Base-by-base conservation (phyloP, 2,329 filamentous ascomycete species). In the Aspergillus sp. region DNA sequence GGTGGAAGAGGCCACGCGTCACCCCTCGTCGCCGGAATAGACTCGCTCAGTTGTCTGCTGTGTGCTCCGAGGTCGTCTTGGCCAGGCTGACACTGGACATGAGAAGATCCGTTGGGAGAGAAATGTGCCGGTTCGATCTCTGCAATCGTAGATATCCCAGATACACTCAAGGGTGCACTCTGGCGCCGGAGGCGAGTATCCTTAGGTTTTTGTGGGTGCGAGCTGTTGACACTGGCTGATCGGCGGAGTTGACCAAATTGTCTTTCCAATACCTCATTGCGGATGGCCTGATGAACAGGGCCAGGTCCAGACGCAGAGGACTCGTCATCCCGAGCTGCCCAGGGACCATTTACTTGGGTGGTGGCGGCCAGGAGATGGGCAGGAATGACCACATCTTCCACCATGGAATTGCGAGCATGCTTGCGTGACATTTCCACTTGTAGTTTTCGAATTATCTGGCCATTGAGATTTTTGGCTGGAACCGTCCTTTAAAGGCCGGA, bases 1-100 rank as follows among this genome's bases (percentile, higher is more conserved):
- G 53, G 39, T 8, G 53, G 53, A 32, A 55, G 53, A 47, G 53
- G 53, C 53, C 53, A 55, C 41, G n/a, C 53, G 39, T 45, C 53
- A 10, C 23, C 39, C 9, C 53, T 30, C 10, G 53, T 9, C 13
- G n/a, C 23, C n/a, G 53, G 39, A 21, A 36, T n/a, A 5, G 39
- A n/a, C 9, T 55, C 39, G 17, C 12, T 36, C 17, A 21, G 1
- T 17, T 10, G 25, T 47, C 19, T 25, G 21, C 8, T 13, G 19
- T 45, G 23, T 5, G n/a, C 25, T 19, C 25, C 17, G n/a, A 4
- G 0, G 38, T 19, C n/a, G 38, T n/a, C 17, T 8, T 45, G 32
- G 12, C 23, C 32, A 45, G 8, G 21, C 17, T 19, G 32, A 21
- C 51, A 30, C 8, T 54, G 30, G 17, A 41, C 9, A 21, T 28